Evolutionary conservation across 495 filamentous ascomycete species (phyloP), one percentile per base, ranked within the genome.

Genomic region (Pyronema domesticum): DNA sequence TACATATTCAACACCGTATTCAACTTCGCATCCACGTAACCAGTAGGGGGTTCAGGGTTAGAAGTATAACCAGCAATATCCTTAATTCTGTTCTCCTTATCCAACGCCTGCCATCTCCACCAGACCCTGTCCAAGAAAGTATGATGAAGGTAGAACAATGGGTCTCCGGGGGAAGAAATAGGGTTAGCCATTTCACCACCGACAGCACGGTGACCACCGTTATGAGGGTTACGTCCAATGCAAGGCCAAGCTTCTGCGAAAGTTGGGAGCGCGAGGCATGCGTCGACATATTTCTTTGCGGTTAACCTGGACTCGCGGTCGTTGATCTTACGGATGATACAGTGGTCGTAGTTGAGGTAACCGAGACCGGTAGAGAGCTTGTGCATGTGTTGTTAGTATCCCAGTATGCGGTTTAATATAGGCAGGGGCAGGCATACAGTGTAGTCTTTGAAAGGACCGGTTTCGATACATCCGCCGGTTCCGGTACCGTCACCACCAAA

Each of bases 61-160:
- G 60, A 58, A 30, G 60, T 67, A n/a, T 51, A 57, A 14, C 65
- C 65, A 1, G 60, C n/a, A 35, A 68, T 58, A 35, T 65, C 59
- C 0, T 7, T 4, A 1, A 64, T 0, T 13, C 64, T 40, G 0
- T 47, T 18, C 3, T 14, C 4, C 2, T 61, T 56, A 54, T 68
- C 58, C 7, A 51, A 50, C 39, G 66, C 58, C 58, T 76, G 73
- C 74, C 74, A 77, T 6, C 61, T 53, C 63, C 67, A 66, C 73
- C 73, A 77, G 17, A 76, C 11, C 1, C 70, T 69, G 58, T 76
- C 74, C 3, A 77, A 59, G 61, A 70, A 73, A 1, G 64, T 66
- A 56, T 76, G 73, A 56, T 77, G 74, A 17, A 76, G 59, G 52
- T 70, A 72, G 46, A 77, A 77, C 0, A 72, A 56, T 5, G 74